Evolutionary conservation across 306 rosid genomes (phyloP).

Genomic region (Sindora glabra): DNA sequence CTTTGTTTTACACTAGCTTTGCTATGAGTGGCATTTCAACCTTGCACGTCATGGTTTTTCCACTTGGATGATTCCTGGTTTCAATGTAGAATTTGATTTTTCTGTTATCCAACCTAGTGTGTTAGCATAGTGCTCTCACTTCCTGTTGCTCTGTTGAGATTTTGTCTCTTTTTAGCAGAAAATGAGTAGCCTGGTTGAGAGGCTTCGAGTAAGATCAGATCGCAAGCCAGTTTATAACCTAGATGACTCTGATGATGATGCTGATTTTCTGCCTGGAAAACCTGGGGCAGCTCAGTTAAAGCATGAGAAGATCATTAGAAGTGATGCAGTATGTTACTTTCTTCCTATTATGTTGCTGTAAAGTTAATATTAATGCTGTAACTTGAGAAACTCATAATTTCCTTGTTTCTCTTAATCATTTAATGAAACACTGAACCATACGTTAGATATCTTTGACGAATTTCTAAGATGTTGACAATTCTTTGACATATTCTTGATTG

Average conservation of each 20-base stretch:
- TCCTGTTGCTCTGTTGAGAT: slow-evolving; percentile 5
- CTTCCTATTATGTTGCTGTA: no score
- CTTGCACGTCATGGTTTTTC: no score
- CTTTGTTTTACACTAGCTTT: no score
- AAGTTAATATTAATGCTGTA: not conserved
- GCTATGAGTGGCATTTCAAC: no score
- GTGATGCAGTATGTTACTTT: slow-evolving; percentile 56
- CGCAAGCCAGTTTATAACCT: slow-evolving; percentile 82
- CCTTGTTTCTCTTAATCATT: not conserved
- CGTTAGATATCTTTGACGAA: not conserved
- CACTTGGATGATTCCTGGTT: no score
- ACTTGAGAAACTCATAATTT: not conserved
- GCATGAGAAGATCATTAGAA: slow-evolving; percentile 70
- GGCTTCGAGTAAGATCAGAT: slow-evolving; percentile 95
- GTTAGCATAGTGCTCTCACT: not conserved
- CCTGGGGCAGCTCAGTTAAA: slow-evolving; percentile 46
- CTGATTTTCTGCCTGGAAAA: slow-evolving; percentile 55
- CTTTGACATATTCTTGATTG: not conserved
- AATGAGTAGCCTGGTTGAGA: slow-evolving; percentile 98
- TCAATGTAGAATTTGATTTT: no score
- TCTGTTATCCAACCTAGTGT: no score
- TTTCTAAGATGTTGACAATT: no score
- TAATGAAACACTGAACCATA: not conserved
- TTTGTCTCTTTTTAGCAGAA: slow-evolving; percentile 26
- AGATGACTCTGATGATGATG: slow-evolving; percentile 91